These are phyloP conservation scores for Silene noctiflora DNA, from an alignment of 179 eudicot species.

Conservation along the genomic window DNA sequence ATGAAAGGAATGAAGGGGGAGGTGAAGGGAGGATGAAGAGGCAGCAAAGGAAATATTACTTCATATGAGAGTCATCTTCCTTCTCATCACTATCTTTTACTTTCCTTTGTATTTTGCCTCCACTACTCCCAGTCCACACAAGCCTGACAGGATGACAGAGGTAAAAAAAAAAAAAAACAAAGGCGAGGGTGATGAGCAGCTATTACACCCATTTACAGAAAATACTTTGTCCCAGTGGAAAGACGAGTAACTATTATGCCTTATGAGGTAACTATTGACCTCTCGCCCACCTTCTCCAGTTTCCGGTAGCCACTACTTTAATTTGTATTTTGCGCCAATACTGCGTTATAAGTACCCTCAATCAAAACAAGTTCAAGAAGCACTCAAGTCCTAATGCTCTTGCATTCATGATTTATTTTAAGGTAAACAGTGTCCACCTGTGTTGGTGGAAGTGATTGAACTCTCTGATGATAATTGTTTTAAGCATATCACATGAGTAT, in stretches of 20 bases:
- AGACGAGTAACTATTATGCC: too few relatives aligned
- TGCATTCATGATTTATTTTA: not conserved
- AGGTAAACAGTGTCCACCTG: not conserved
- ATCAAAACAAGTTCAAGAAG: not conserved
- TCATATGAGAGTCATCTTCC: not conserved
- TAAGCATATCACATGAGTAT: not conserved
- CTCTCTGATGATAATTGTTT: not conserved
- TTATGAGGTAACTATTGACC: too few relatives aligned
- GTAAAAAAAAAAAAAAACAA: too few relatives aligned
- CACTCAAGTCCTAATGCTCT: not conserved
- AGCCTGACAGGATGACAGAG: not conserved
- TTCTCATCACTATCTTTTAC: not conserved
- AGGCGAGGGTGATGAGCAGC: not conserved
- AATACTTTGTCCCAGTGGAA: not conserved
- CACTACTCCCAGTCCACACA: not conserved
- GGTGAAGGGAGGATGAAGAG: not conserved
- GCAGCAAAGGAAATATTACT: not conserved
- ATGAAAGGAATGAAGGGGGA: not conserved
- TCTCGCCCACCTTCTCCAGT: not conserved
- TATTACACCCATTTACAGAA: not conserved
- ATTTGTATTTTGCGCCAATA: not conserved
- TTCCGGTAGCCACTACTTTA: not conserved
- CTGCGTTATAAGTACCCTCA: not conserved
- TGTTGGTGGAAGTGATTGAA: not conserved
- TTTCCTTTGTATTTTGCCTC: not conserved